Evolutionary conservation across 140 eudicot genomes (phyloP).

Genomic region (Oenanthe javanica): DNA sequence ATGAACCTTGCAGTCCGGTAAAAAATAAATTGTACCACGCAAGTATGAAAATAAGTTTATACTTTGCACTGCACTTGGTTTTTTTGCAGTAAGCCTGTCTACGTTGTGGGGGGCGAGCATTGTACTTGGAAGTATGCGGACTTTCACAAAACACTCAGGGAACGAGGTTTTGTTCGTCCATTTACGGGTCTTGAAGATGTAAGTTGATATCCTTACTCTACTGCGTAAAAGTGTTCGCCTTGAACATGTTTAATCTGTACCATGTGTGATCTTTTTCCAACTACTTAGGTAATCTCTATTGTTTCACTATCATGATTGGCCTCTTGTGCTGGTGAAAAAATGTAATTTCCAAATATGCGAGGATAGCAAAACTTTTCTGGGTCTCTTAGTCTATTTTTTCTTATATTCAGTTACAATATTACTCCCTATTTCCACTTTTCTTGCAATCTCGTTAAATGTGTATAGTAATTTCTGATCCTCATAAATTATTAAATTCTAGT

Average conservation of each 20-base stretch:
- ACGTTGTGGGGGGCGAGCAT: slow-evolving; percentile 81
- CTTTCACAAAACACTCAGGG: slow-evolving; percentile 69
- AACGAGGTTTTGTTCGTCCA: slow-evolving; percentile 74
- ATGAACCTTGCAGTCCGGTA: background rate
- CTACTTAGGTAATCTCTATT: background rate
- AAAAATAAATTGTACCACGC: background rate
- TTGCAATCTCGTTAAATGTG: background rate
- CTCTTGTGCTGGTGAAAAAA: background rate
- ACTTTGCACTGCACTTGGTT: background rate
- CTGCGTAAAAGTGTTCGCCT: too few relatives aligned
- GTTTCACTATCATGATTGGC: background rate
- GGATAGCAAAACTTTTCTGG: background rate
- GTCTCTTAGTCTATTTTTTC: background rate
- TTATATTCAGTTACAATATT: background rate
- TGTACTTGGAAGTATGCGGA: slow-evolving; percentile 86
- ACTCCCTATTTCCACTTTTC: background rate
- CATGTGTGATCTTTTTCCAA: background rate
- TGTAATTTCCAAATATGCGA: background rate
- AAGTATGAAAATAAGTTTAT: background rate
- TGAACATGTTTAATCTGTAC: background rate
- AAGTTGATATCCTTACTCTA: slow-evolving; percentile 30
- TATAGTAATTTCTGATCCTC: background rate
- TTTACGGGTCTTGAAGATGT: slow-evolving; percentile 98
- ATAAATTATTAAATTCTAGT: background rate
- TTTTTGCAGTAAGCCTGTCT: slow-evolving; percentile 81